These are phyloP conservation scores for Saccharomycopsis microspora DNA, from an alignment of 805 yeast genomes.

Conservation along the genomic window DNA sequence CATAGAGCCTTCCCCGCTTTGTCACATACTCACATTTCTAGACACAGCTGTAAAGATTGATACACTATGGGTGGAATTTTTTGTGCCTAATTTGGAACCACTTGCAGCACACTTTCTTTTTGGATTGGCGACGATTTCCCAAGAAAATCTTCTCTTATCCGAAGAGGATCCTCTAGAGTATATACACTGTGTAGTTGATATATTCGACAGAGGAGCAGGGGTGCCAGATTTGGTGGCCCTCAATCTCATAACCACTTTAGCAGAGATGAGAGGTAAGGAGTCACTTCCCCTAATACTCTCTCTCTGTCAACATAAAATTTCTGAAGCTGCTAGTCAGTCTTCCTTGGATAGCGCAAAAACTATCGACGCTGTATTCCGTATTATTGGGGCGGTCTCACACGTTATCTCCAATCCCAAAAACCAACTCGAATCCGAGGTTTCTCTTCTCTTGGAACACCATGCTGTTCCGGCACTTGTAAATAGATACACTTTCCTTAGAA, in stretches of 20 bases:
- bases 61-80: conserved; percentile 47
- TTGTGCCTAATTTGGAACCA: conserved; percentile 54
- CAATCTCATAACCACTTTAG: conserved; percentile 59
- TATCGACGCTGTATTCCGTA: conserved; percentile 70
- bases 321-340: conserved; percentile 23
- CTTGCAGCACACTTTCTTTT: conserved; percentile 62
- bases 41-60: conserved; percentile 50
- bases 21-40: conserved; percentile 51
- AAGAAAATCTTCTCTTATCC: conserved; percentile 58
- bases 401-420: conserved; percentile 43
- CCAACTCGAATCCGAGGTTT: conserved; percentile 32
- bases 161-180: conserved; percentile 86
- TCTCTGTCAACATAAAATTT: conserved; percentile 44
- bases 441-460: conserved; percentile 46
- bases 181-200: conserved; percentile 59
- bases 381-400: conserved; percentile 63
- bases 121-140: conserved; percentile 64
- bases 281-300: conserved; percentile 50
- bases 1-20: conserved; percentile 24
- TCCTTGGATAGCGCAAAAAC: conserved; percentile 45
- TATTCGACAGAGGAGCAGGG: conserved; percentile 45
- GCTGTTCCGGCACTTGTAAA: conserved; percentile 67
- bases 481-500: conserved; percentile 54
- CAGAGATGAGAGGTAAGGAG: conserved; percentile 49
- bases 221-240: conserved; percentile 64